Percentiles rank a stretch among this genome's conserved stretches.
These are phyloP conservation scores for Spathaspora hagerdaliae DNA, from an alignment of 805 yeast species.

Conservation along the genomic window DNA sequence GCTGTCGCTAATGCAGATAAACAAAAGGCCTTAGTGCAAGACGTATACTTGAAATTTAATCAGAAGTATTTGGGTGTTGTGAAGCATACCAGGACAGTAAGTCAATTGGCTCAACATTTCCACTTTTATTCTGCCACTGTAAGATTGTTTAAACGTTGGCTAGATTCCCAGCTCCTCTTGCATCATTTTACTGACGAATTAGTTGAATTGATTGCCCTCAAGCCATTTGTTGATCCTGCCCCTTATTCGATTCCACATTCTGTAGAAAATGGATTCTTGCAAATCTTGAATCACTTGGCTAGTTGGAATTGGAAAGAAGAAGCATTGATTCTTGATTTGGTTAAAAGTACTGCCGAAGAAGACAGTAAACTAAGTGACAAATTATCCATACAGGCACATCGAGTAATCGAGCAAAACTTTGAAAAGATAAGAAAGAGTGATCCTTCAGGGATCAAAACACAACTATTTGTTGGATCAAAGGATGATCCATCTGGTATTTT, in stretches of 20 bases:
- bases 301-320: slow-evolving; percentile 95
- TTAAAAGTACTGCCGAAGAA: slow-evolving; percentile 37
- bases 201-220: slow-evolving; percentile 75
- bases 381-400: slow-evolving; percentile 57
- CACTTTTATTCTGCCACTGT: slow-evolving; percentile 76
- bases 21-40: slow-evolving; percentile 57
- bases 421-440: slow-evolving; percentile 67
- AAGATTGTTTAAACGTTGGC: slow-evolving; percentile 84
- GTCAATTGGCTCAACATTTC: slow-evolving; percentile 65
- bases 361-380: slow-evolving; percentile 52
- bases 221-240: slow-evolving; percentile 81
- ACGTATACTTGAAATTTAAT: slow-evolving; percentile 59
- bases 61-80: slow-evolving; percentile 63
- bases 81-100: slow-evolving; percentile 78
- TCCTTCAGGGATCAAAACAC: slow-evolving; percentile 76
- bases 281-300: slow-evolving; percentile 66
- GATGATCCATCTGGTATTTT: slow-evolving; percentile 83
- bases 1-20: slow-evolving; percentile 61
- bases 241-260: slow-evolving; percentile 83
- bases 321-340: slow-evolving; percentile 75
- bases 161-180: slow-evolving; percentile 73
- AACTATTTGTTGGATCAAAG: slow-evolving; percentile 77
- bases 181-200: slow-evolving; percentile 74
- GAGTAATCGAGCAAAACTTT: slow-evolving; percentile 60
- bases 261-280: slow-evolving; percentile 74